Evolutionary conservation across 2,329 filamentous ascomycete species (phyloP).

Genomic region (Hirsutella rhossiliensis): DNA sequence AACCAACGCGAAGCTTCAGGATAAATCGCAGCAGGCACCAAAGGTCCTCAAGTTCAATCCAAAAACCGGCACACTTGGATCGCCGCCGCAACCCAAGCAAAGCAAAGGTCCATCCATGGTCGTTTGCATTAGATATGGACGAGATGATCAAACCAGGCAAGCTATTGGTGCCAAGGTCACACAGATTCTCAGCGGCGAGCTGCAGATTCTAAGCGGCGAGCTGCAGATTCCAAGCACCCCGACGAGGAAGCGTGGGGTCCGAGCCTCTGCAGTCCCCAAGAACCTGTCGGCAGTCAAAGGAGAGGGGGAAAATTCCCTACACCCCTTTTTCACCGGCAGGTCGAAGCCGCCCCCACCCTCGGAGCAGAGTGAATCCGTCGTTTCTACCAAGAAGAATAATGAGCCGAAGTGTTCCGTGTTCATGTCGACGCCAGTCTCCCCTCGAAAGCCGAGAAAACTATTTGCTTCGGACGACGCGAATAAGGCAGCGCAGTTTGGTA

Average conservation of each 20-base stretch:
- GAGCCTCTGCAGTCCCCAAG: neutral
- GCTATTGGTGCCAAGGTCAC: slow-evolving; percentile 49
- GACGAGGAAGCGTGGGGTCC: slow-evolving; percentile 6
- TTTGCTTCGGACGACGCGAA: slow-evolving; percentile 15
- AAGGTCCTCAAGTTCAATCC: slow-evolving; percentile 46
- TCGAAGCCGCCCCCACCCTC: slow-evolving; percentile 14
- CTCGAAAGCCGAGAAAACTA: slow-evolving; percentile 24
- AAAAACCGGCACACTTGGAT: slow-evolving; percentile 50
- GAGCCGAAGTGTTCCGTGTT: slow-evolving; percentile 29
- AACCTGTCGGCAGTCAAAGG: slow-evolving; percentile 6
- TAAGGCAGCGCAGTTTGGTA: slow-evolving; percentile 28
- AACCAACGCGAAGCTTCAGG: neutral
- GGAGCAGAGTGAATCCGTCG: slow-evolving; percentile 9
- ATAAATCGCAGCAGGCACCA: slow-evolving; percentile 11
- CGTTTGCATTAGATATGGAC: slow-evolving; percentile 48
- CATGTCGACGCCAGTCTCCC: slow-evolving; percentile 41
- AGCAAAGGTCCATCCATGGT: slow-evolving; percentile 24
- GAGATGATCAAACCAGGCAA: slow-evolving; percentile 28
- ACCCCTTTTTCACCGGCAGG: slow-evolving; percentile 31
- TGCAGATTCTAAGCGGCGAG: slow-evolving; percentile 14
- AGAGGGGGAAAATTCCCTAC: slow-evolving; percentile 18
- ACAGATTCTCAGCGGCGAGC: slow-evolving; percentile 38
- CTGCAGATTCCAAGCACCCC: slow-evolving; percentile 12
- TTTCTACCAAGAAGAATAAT: slow-evolving; percentile 11
- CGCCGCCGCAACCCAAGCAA: slow-evolving; percentile 43